Base-by-base conservation (phyloP, 768 basidiomycete species). In the Strobilomyces confusus region DNA sequence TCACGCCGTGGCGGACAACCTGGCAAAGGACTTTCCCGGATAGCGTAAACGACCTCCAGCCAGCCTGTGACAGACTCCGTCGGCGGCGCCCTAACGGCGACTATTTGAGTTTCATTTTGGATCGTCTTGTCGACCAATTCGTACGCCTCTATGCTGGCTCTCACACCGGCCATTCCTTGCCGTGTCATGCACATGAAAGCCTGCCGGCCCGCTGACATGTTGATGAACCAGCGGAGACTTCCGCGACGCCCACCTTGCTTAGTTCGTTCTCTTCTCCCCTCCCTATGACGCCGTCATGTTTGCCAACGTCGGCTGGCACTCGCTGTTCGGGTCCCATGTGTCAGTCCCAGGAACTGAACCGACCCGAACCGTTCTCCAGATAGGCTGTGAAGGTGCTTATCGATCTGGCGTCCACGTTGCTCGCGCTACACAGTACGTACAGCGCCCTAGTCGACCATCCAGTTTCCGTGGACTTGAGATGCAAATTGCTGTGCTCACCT, bases 51-150 rank as follows among this genome's bases (percentile, higher is more conserved):
- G n/a, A n/a, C 11, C 45, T 29, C 51, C 34, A 20, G 19, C 9
- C 45, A 8, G 44, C n/a, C 49, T 25, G 44, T 47, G 45, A 53
- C 52, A 60, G 58, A 47, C 49, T 51, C 60, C 59, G 55, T 57
- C 56, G 56, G 61, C 49, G 56, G 53, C 56, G 53, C 61, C 44
- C 63, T 59, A 64, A 58, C 66, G 19, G 63, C 68, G 61, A 55
- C 49, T 54, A 59, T 62, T 65, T 65, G 59, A 51, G 65, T 67
- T 63, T 66, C 63, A 61, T 69, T 65, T 65, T 60, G 17, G 54
- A 58, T 67, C 66, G 58, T 64, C 56, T 56, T 58, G 51, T 69
- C 56, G 66, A 55, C 59, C 37, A 32, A 56, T 55, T 36, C 20
- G 51, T 49, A 29, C 48, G 6, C 34, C 34, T 44, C 15, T 40